Conservation (phyloP, 1,139 yeast species). For the Torulaspora pretoriensis region DNA sequence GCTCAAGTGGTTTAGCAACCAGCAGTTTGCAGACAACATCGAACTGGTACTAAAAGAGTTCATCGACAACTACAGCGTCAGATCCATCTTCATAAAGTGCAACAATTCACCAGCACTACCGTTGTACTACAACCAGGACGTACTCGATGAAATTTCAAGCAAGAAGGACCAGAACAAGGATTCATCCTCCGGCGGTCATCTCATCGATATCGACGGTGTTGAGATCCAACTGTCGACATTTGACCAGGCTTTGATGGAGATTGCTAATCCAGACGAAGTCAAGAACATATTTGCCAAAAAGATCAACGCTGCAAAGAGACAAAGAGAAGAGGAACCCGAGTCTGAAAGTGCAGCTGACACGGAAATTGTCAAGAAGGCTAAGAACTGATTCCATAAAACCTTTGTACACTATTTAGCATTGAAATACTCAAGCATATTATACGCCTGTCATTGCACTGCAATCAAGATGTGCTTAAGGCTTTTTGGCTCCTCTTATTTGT, state of each 20-base stretch:
- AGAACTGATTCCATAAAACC: slow-evolving; percentile 15
- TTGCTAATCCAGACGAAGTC: slow-evolving; percentile 63
- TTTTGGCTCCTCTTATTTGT: background rate
- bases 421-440: slow-evolving; percentile 3
- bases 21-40: slow-evolving; percentile 50
- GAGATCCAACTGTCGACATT: slow-evolving; percentile 52
- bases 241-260: slow-evolving; percentile 75
- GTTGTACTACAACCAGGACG: slow-evolving; percentile 60
- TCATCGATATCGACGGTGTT: slow-evolving; percentile 40
- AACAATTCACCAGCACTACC: slow-evolving; percentile 79
- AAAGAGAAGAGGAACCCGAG: slow-evolving; percentile 23
- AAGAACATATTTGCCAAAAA: slow-evolving; percentile 39
- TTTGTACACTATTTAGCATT: slow-evolving; percentile 8
- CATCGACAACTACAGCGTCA: slow-evolving; percentile 45
- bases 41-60: slow-evolving; percentile 53
- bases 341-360: slow-evolving; percentile 9
- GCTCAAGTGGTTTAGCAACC: slow-evolving; percentile 41
- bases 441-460: background rate
- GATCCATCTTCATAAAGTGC: slow-evolving; percentile 67
- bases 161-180: slow-evolving; percentile 34
- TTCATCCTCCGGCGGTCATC: slow-evolving; percentile 35
- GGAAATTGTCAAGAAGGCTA: slow-evolving; percentile 27
- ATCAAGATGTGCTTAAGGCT: background rate
- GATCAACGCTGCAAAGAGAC: slow-evolving; percentile 36
- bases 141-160: slow-evolving; percentile 46